Percentiles rank a stretch among this genome's conserved stretches.
Evolutionary conservation across 768 basidiomycete species (phyloP).

Genomic region (Pleurotus giganteus): DNA sequence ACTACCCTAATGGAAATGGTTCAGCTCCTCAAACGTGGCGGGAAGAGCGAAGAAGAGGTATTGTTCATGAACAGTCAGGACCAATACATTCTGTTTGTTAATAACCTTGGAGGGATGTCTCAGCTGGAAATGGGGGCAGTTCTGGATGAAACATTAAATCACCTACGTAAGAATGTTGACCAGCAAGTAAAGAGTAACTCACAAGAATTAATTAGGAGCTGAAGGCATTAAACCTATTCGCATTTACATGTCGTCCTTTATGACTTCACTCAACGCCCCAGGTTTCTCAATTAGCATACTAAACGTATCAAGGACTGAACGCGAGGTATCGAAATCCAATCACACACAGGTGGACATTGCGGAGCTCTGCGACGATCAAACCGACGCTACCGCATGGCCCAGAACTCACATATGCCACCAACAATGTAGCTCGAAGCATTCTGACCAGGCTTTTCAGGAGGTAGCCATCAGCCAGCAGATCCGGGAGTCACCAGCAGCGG

Average conservation of each 20-base stretch:
- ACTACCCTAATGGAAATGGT: slow-evolving; percentile 32
- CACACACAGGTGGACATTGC: slow-evolving; percentile 19
- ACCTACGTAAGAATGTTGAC: slow-evolving; percentile 37
- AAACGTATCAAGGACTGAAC: slow-evolving; percentile 37
- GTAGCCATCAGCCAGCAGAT: neutral
- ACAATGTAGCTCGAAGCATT: neutral
- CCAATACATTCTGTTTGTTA: slow-evolving; percentile 46
- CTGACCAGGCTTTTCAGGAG: neutral
- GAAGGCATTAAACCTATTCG: slow-evolving; percentile 33
- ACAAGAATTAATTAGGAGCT: slow-evolving; percentile 19
- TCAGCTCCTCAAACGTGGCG: slow-evolving; percentile 25
- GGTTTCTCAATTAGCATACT: slow-evolving; percentile 54
- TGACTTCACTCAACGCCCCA: slow-evolving; percentile 62
- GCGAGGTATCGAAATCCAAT: slow-evolving; percentile 3
- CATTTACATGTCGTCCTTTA: slow-evolving; percentile 48
- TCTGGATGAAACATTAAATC: slow-evolving; percentile 37
- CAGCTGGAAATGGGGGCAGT: slow-evolving; percentile 53
- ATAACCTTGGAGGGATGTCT: slow-evolving; percentile 54
- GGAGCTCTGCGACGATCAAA: slow-evolving; percentile 39
- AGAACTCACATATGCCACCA: slow-evolving; percentile 32
- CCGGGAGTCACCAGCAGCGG: neutral
- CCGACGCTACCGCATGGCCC: slow-evolving; percentile 41
- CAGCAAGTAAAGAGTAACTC: neutral
- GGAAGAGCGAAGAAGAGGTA: slow-evolving; percentile 17
- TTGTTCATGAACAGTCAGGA: slow-evolving; percentile 29